Conservation (phyloP, 2,329 filamentous ascomycete genomes). For the Aureobasidium leucospermi region DNA sequence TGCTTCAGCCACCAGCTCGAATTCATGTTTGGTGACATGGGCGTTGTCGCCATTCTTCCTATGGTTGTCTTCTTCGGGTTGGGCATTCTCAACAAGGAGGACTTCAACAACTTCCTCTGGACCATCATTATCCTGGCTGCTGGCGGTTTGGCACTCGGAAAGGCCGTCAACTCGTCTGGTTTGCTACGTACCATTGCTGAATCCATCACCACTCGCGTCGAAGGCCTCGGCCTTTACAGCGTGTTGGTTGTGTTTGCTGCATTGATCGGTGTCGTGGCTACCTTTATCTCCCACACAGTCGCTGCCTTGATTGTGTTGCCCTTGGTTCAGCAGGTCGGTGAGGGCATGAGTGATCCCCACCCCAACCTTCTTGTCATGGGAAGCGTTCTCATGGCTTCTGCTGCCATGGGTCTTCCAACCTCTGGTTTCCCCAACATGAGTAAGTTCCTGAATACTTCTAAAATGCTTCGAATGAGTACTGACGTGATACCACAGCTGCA, state of each 20-base stretch:
- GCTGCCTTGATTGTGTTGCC: conserved; percentile 92
- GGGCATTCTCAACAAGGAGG: conserved; percentile 93
- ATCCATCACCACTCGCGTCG: conserved; percentile 64
- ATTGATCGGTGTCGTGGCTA: conserved; percentile 85
- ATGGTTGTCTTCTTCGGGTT: conserved; percentile 95
- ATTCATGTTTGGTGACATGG: conserved; percentile 89
- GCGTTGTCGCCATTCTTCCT: conserved; percentile 92
- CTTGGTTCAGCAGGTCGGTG: conserved; percentile 78
- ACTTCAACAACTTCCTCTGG: conserved; percentile 99
- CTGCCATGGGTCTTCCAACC: conserved; percentile 94
- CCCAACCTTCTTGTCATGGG: conserved; percentile 95
- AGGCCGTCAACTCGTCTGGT: conserved; percentile 88
- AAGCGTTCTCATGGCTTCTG: conserved; percentile 89
- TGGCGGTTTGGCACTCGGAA: conserved; percentile 84
- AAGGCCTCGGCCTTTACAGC: conserved; percentile 74
- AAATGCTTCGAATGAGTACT: background rate
- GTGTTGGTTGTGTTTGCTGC: conserved; percentile 78
- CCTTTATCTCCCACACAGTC: conserved; percentile 96
- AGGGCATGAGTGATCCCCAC: conserved; percentile 78
- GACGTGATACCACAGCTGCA: conserved; percentile 55
- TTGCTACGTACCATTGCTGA: conserved; percentile 81
- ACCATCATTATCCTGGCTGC: conserved; percentile 98
- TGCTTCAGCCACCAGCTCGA: conserved; percentile 88
- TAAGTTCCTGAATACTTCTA: conserved; percentile 47
- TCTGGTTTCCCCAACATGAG: conserved; percentile 99